Evolutionary conservation across 106 monocot genomes (phyloP), one percentile per base, ranked within the genome.

Genomic region (Alisma plantagoaquatica): DNA sequence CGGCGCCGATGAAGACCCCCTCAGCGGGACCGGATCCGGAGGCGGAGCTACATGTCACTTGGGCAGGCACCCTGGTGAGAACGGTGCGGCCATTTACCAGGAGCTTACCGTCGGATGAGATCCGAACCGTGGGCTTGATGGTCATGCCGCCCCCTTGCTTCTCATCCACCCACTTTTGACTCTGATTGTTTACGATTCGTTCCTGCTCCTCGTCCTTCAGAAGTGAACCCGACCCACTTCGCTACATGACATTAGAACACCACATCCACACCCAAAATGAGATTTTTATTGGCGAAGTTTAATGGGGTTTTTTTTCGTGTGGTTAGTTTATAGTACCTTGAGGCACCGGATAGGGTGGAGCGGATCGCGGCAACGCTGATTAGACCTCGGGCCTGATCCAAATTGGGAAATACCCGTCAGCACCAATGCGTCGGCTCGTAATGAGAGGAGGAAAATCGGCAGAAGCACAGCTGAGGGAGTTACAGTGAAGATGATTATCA

Each of bases 1-100:
- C 23, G 6, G 77, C 74, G 53, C 87, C 87, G 35, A 93, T 33
- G 59, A 93, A 93, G 26, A 79, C 33, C n/a, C 92, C 86, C 8
- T 83, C 82, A 7, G 75, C 72, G 1, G 69, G 63, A 4, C 65
- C 76, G 31, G 71, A 57, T 27, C 60, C 53, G 20, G 58, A 51
- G 14, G 79, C 74, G 4, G 86, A 75, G 46, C 64, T 55, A 10
- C 64, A 27, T 7, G 64, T 42, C 31, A 87, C 87, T 10, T 45
- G 43, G 10, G 69, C 62, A 4, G 93, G 77, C 0, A 93, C 93
- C 21, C 77, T 74, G 22, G 74, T 53, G 30, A 87, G 83, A 23
- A 93, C 49, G 5, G 70, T 70, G 21, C 67, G 59, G 24, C 70
- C 80, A 3, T 31, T 51, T 27, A 83, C 57, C 30, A 69, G 14